phyloP scores from a whole-genome alignment of 2,329 filamentous ascomycete genomes.

The Epicoccum nigrum region DNA sequence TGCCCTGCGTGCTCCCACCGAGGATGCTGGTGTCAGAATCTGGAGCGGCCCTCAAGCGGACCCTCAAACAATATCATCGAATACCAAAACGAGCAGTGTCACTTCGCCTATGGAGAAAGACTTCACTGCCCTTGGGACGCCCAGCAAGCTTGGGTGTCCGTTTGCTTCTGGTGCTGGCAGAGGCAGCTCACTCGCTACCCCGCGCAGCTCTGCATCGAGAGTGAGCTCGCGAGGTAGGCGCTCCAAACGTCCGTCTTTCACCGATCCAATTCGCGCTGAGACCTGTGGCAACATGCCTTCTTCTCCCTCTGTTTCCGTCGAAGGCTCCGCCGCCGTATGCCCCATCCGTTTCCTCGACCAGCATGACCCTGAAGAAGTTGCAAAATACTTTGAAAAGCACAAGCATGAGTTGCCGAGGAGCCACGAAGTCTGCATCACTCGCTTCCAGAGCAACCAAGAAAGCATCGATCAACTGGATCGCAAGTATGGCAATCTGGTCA shows the following conservation, averaged over 20 bases:
- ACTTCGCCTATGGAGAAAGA: constrained; percentile 74
- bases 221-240: constrained; percentile 44
- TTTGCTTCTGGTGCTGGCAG: constrained; percentile 64
- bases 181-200: constrained; percentile 52
- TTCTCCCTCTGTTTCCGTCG: constrained; percentile 55
- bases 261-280: constrained; percentile 51
- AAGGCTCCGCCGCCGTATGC: constrained; percentile 67
- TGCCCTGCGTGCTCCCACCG: constrained; percentile 31
- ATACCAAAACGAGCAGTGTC: constrained; percentile 43
- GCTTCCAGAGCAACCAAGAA: constrained; percentile 85
- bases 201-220: constrained; percentile 49
- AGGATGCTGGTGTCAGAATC: constrained; percentile 46
- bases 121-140: constrained; percentile 85
- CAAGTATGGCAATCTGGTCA: constrained; percentile 90
- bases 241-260: constrained; percentile 51
- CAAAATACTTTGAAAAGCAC: constrained; percentile 90
- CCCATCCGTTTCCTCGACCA: constrained; percentile 92
- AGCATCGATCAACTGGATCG: constrained; percentile 88
- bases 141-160: constrained; percentile 79
- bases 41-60: constrained; percentile 50
- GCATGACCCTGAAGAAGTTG: constrained; percentile 91
- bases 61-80: constrained; percentile 27
- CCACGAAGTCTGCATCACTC: constrained; percentile 88
- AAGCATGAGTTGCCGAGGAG: constrained; percentile 94
- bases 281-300: constrained; percentile 51